These are phyloP conservation scores for Kurtzmaniella quercitrusa DNA, from an alignment of 1,139 yeast species.

Conservation along the genomic window DNA sequence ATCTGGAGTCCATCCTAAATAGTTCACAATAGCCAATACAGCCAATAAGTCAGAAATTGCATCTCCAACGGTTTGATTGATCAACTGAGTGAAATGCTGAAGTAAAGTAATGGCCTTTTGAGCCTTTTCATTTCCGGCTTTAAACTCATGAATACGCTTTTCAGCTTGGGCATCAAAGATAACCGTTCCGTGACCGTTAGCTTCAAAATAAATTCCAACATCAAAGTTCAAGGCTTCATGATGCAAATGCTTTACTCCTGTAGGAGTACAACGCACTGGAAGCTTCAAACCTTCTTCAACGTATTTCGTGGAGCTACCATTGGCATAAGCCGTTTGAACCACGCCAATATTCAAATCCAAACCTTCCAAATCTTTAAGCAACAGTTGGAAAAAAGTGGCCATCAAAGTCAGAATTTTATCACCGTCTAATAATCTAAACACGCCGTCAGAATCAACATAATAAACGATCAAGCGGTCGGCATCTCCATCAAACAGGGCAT, in stretches of 20 bases:
- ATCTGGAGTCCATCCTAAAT: slow-evolving; percentile 52
- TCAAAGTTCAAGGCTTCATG: slow-evolving; percentile 82
- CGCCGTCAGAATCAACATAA: slow-evolving; percentile 45
- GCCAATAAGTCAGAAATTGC: slow-evolving; percentile 86
- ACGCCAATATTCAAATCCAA: slow-evolving; percentile 63
- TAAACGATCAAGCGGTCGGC: slow-evolving; percentile 94
- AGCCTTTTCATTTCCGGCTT: slow-evolving; percentile 23
- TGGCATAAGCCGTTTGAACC: slow-evolving; percentile 97
- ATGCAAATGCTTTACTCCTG: slow-evolving; percentile 95
- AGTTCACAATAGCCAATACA: slow-evolving; percentile 62
- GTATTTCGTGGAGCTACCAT: slow-evolving; percentile 83
- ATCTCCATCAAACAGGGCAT: slow-evolving; percentile 93
- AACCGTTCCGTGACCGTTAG: slow-evolving; percentile 99
- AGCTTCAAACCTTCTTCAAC: slow-evolving; percentile 57
- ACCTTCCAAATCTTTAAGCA: slow-evolving; percentile 40
- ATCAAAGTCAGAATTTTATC: slow-evolving; percentile 87
- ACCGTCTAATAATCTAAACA: slow-evolving; percentile 80
- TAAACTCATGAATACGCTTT: slow-evolving; percentile 24
- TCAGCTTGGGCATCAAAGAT: slow-evolving; percentile 64
- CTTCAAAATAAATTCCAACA: slow-evolving; percentile 93
- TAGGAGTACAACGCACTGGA: slow-evolving; percentile 87
- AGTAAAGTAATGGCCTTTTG: slow-evolving; percentile 46
- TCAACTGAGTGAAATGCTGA: slow-evolving; percentile 58
- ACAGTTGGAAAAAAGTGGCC: slow-evolving; percentile 61
- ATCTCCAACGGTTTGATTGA: slow-evolving; percentile 97